Evolutionary conservation across 345 rosid genomes (phyloP).

Genomic region (Draba incana): DNA sequence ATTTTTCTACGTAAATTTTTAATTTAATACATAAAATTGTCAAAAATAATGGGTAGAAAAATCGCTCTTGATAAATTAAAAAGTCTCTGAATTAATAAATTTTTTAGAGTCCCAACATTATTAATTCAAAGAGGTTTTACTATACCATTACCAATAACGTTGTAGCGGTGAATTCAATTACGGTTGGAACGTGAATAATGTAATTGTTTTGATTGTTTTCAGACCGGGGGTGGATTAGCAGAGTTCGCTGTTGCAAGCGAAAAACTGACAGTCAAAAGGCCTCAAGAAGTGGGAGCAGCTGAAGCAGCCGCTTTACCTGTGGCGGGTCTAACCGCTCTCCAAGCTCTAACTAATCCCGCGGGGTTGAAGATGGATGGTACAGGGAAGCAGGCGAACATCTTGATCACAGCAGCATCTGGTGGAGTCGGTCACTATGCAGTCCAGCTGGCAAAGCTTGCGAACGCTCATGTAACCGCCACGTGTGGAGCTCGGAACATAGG

Average conservation of each 20-base stretch:
- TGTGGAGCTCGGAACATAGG: constrained; percentile 79
- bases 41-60: too few relatives aligned
- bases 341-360: constrained; percentile 57
- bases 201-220: constrained; percentile 18
- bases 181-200: not conserved
- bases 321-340: constrained; percentile 72
- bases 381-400: constrained; percentile 56
- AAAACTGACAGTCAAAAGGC: constrained; percentile 56
- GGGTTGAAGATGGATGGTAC: constrained; percentile 73
- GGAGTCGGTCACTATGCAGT: constrained; percentile 86
- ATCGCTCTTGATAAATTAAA: too few relatives aligned
- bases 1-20: too few relatives aligned
- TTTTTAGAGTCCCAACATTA: too few relatives aligned
- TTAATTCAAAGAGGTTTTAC: too few relatives aligned
- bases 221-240: constrained; percentile 68
- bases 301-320: constrained; percentile 65
- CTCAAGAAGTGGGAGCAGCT: constrained; percentile 68
- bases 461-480: constrained; percentile 79
- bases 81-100: too few relatives aligned
- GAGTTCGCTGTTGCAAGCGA: constrained; percentile 68
- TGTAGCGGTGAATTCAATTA: not conserved
- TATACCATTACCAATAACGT: not conserved
- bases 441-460: constrained; percentile 74
- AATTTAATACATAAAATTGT: too few relatives aligned
- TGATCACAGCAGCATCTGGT: constrained; percentile 79